Evolutionary conservation across 2,329 filamentous ascomycete genomes (phyloP).

Genomic region (Sarocladiaceae sp.): DNA sequence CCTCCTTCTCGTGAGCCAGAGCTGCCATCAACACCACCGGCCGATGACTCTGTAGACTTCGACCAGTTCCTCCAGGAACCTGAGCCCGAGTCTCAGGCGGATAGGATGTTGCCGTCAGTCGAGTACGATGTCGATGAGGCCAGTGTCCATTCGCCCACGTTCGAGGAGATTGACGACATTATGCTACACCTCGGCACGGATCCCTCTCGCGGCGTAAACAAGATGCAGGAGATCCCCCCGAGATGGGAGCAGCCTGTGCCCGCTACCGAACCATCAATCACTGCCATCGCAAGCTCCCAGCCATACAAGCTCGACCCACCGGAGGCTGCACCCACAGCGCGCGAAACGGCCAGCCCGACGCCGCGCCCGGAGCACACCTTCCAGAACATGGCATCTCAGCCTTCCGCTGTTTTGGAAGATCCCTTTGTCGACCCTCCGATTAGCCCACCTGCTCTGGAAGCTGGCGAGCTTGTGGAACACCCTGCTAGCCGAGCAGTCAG

Average conservation of each 20-base stretch:
- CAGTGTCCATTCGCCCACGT: slow-evolving; percentile 41
- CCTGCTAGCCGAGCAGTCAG: slow-evolving; percentile 61
- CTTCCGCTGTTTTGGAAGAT: slow-evolving; percentile 43
- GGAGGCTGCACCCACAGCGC: slow-evolving; percentile 42
- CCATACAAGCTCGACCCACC: slow-evolving; percentile 45
- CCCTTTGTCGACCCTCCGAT: slow-evolving; percentile 50
- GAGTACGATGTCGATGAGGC: slow-evolving; percentile 16
- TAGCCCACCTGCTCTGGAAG: slow-evolving; percentile 43
- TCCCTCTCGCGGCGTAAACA: slow-evolving; percentile 69
- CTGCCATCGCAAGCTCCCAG: slow-evolving; percentile 34
- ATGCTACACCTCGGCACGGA: slow-evolving; percentile 77
- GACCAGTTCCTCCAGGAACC: slow-evolving; percentile 3
- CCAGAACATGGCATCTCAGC: slow-evolving; percentile 39
- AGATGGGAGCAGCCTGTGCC: slow-evolving; percentile 28
- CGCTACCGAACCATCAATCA: slow-evolving; percentile 5
- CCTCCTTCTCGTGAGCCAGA: slow-evolving; percentile 24
- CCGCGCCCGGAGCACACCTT: slow-evolving; percentile 48
- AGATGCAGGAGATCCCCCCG: slow-evolving; percentile 39
- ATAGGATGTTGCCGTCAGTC: slow-evolving; percentile 12
- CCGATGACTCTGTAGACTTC: slow-evolving; percentile 19
- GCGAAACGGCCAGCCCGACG: slow-evolving; percentile 68
- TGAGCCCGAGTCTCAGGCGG: slow-evolving; percentile 14
- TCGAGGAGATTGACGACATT: slow-evolving; percentile 85
- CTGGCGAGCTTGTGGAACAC: slow-evolving; percentile 28
- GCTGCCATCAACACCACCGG: slow-evolving; percentile 2